Percentiles rank a stretch among this genome's conserved stretches.
Conservation (phyloP, 2,329 filamentous ascomycete species). For the Davidsoniella neocaledoniae region DNA sequence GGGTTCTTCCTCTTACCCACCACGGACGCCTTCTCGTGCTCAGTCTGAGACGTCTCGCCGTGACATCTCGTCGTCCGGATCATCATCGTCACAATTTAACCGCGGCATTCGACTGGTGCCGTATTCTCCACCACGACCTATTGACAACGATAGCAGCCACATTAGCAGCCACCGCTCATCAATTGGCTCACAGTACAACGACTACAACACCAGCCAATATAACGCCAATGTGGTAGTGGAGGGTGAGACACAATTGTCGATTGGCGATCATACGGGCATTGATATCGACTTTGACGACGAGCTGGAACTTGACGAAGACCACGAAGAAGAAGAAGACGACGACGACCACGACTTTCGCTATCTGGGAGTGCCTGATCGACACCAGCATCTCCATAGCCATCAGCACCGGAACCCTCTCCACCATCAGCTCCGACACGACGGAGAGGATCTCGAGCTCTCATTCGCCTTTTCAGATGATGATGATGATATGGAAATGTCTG, state of each 20-base stretch:
- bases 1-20: conserved; percentile 14
- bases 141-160: conserved; percentile 17
- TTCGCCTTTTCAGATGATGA: conserved; percentile 11
- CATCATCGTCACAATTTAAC: conserved; percentile 19
- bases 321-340: neutral
- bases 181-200: conserved; percentile 4
- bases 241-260: conserved; percentile 3
- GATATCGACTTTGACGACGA: conserved; percentile 1
- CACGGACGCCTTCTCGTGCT: conserved; percentile 14
- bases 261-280: neutral
- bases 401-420: conserved; percentile 1
- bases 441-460: conserved; percentile 4
- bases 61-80: conserved; percentile 12
- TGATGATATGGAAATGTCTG: conserved; percentile 9
- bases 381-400: conserved; percentile 1
- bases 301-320: neutral
- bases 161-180: conserved; percentile 12
- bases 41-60: conserved; percentile 7
- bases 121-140: conserved; percentile 28
- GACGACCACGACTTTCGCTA: neutral
- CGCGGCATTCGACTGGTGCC: conserved; percentile 30
- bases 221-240: conserved; percentile 10
- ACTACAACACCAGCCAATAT: neutral
- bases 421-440: neutral
- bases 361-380: neutral